Base-by-base conservation (phyloP, 2,329 filamentous ascomycete genomes). In the Xylaria sp. region DNA sequence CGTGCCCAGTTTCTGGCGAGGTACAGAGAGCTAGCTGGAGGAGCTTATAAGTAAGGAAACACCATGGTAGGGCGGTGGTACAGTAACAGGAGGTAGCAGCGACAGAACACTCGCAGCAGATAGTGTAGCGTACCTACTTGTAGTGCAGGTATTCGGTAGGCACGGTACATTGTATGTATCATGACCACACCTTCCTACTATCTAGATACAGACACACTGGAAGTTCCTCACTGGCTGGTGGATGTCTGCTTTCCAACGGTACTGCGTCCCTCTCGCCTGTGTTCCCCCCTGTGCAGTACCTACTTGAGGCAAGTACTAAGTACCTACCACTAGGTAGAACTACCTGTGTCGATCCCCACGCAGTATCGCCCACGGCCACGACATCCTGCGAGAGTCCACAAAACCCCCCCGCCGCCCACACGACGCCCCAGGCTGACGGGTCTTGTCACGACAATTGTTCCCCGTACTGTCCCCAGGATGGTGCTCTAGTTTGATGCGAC, bases 321-420 rank as follows among this genome's bases (percentile, higher is more conserved):
- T 44, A 44, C 40, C 40, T 44, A 18, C 40, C 18, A 18, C 40
- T n/a, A 35, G 8, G 32, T 35, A n/a, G 18, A 21, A 10, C 42
- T 47, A 18, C 8, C 21, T 23, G 8, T 12, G 44, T 18, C 44
- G 44, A 12, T n/a, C 55, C 50, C n/a, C n/a, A n/a, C n/a, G n/a
- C n/a, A n/a, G n/a, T n/a, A n/a, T n/a, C n/a, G n/a, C n/a, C n/a
- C 42, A 65, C 40, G 57, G 62, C 66, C 66, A 60, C 51, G 61
- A 69, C 63, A 53, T 37, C 54, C 59, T 66, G 65, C 42, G 51
- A 48, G 66, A 70, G 59, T 63, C 69, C 69, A 69, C 69, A 70
- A 70, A 69, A 69, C 40, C 64, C 69, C 69, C 69, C 69, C 69
- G 63, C 69, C 54, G 60, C 66, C 60, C 69, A 53, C 66, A 60